phyloP scores from a whole-genome alignment of 1,284 basidiomycete species.

The Mycena citricolor region DNA sequence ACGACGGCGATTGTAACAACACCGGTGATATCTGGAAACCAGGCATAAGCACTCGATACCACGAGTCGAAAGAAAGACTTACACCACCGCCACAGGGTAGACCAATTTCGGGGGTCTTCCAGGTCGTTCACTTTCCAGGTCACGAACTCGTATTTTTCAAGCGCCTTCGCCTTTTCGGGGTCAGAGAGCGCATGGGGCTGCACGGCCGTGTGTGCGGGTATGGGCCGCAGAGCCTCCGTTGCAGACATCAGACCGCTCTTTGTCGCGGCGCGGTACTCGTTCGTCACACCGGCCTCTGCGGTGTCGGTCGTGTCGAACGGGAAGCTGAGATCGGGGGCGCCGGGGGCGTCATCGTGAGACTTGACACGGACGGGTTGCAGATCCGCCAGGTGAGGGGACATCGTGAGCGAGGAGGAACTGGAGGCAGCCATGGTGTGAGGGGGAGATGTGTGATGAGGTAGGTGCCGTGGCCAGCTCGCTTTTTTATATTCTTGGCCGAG shows the following conservation, averaged over 20 bases:
- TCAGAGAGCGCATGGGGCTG: slow-evolving; percentile 18
- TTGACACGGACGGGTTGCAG: too few species aligned
- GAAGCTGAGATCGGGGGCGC: slow-evolving; percentile 12
- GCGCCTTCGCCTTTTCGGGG: slow-evolving; percentile 33
- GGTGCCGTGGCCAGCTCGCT: too few species aligned
- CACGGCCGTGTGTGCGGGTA: slow-evolving; percentile 1
- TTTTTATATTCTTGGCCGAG: too few species aligned
- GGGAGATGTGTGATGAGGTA: too few species aligned
- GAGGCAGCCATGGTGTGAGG: too few species aligned
- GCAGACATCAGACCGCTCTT: slow-evolving; percentile 3
- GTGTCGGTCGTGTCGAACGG: slow-evolving; percentile 10
- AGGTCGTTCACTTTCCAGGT: slow-evolving; percentile 33
- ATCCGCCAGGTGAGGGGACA: too few species aligned
- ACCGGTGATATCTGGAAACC: slow-evolving; percentile 26
- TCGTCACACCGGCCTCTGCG: slow-evolving; percentile 5
- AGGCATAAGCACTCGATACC: slow-evolving; percentile 9
- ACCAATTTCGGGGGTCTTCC: slow-evolving; percentile 37
- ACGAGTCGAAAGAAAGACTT: slow-evolving; percentile 15
- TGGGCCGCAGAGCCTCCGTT: slow-evolving; percentile 8
- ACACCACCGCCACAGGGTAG: slow-evolving; percentile 29
- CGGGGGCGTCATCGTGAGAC: slow-evolving; percentile 8
- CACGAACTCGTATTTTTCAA: slow-evolving; percentile 35
- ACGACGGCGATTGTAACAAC: slow-evolving; percentile 51
- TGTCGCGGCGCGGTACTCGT: slow-evolving; percentile 11
- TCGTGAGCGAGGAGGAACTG: too few species aligned